phyloP scores from a whole-genome alignment of 495 filamentous ascomycete genomes.

The Xylaria sp. region DNA sequence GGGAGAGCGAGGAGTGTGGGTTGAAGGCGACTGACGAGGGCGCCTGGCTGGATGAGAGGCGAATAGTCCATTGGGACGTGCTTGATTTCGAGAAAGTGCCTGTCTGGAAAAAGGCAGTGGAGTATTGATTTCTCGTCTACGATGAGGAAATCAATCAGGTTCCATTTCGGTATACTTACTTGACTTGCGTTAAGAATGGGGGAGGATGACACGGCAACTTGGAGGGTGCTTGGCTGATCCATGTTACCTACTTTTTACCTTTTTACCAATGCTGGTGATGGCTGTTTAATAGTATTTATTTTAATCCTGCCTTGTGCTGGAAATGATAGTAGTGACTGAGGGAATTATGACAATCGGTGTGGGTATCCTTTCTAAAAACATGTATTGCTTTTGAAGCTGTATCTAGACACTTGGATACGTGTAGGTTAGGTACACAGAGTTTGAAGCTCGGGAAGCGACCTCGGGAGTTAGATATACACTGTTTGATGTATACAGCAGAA shows the following conservation, averaged over 20 bases:
- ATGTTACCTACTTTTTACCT: too few relatives aligned
- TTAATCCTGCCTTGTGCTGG: not conserved
- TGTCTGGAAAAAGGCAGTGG: slow-evolving; percentile 65
- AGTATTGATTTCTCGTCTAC: slow-evolving; percentile 38
- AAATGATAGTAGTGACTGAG: not conserved
- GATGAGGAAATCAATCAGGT: not conserved
- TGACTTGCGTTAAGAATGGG: too few relatives aligned
- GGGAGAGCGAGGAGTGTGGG: slow-evolving; percentile 35
- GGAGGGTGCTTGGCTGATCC: not conserved
- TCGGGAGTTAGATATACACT: too few relatives aligned
- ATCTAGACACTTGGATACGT: too few relatives aligned
- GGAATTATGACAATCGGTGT: too few relatives aligned
- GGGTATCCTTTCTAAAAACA: too few relatives aligned
- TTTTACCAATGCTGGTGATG: not conserved
- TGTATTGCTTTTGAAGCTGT: too few relatives aligned
- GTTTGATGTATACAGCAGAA: too few relatives aligned
- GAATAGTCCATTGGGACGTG: slow-evolving; percentile 61
- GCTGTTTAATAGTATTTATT: not conserved
- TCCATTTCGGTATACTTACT: not conserved
- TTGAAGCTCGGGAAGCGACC: too few relatives aligned
- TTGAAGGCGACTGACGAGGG: slow-evolving; percentile 65
- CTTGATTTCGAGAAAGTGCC: slow-evolving; percentile 62
- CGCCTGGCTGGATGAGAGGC: slow-evolving; percentile 68
- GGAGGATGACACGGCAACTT: not conserved
- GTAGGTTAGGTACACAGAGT: too few relatives aligned